Conservation (phyloP, 2,329 filamentous ascomycete species). For the Alternaria atra region DNA sequence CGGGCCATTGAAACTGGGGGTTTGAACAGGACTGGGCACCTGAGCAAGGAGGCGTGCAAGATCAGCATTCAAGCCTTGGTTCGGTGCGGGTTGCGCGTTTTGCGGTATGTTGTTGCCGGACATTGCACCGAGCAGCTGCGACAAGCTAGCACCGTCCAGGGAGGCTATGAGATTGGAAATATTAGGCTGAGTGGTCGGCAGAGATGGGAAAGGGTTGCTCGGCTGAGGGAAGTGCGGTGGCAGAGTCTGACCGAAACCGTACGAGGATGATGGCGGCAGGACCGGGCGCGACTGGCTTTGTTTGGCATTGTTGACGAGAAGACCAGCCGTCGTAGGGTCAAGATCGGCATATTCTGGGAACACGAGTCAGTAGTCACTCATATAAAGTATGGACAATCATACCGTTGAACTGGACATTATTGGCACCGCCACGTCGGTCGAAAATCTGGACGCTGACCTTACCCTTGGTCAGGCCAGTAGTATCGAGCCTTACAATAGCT, state of each 20-base stretch:
- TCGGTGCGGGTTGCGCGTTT: constrained; percentile 51
- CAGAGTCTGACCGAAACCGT: constrained; percentile 40
- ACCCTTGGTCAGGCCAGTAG: constrained; percentile 71
- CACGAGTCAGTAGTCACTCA: constrained; percentile 27
- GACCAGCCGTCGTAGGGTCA: constrained; percentile 78
- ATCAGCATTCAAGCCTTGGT: constrained; percentile 43
- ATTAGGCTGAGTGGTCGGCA: constrained; percentile 53
- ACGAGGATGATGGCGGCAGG: constrained; percentile 44
- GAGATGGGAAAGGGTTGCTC: constrained; percentile 49
- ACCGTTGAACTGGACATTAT: constrained; percentile 81
- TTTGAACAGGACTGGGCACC: constrained; percentile 38
- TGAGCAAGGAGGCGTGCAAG: constrained; percentile 52
- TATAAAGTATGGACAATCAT: constrained; percentile 26
- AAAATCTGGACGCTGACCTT: constrained; percentile 87
- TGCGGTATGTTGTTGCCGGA: constrained; percentile 47
- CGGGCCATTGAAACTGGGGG: constrained; percentile 31
- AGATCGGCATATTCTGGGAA: constrained; percentile 79
- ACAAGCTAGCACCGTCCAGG: constrained; percentile 74
- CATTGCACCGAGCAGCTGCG: constrained; percentile 72
- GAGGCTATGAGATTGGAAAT: constrained; percentile 72
- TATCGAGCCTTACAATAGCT: constrained; percentile 80
- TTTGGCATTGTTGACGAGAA: constrained; percentile 80
- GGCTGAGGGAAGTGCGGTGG: constrained; percentile 46
- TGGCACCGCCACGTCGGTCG: constrained; percentile 76
- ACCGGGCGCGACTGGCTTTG: constrained; percentile 50